Conservation (phyloP, 2,329 filamentous ascomycete genomes). For the Arachnopeziza araneosa region DNA sequence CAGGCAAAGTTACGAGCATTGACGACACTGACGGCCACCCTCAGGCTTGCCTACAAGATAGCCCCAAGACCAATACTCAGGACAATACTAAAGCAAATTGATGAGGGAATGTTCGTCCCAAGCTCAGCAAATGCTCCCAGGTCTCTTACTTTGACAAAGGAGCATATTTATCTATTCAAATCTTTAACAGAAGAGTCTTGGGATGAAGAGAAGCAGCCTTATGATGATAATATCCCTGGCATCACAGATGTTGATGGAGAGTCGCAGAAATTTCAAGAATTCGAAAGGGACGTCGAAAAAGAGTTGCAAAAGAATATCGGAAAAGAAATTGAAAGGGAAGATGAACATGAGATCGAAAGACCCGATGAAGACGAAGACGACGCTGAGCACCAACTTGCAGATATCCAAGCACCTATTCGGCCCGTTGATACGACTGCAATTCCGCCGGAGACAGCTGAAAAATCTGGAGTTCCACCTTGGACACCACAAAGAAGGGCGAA, state of each 20-base stretch:
- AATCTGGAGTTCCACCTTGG: too few species aligned
- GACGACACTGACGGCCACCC: neutral
- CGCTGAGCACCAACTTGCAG: too few species aligned
- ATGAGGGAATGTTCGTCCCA: neutral
- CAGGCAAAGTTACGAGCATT: neutral
- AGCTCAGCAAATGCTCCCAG: too few species aligned
- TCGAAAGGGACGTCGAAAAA: constrained; percentile 1
- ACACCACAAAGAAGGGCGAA: neutral
- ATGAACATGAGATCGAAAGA: too few species aligned
- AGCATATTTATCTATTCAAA: constrained; percentile 5
- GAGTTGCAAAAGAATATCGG: neutral
- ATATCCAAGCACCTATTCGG: too few species aligned
- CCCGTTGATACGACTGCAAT: too few species aligned
- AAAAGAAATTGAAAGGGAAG: neutral
- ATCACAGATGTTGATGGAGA: neutral
- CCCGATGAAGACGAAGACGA: too few species aligned
- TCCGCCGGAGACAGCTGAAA: too few species aligned
- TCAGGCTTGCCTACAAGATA: constrained; percentile 1
- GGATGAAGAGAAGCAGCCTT: constrained; percentile 7
- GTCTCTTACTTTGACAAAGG: constrained; percentile 1
- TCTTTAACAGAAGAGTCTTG: constrained; percentile 17
- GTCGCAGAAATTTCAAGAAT: neutral
- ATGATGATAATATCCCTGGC: neutral
- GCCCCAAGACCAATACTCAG: constrained; percentile 16
- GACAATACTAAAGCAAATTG: constrained; percentile 6